Evolutionary conservation across 306 rosid species (phyloP).

Genomic region (Ceratonia siliqua): DNA sequence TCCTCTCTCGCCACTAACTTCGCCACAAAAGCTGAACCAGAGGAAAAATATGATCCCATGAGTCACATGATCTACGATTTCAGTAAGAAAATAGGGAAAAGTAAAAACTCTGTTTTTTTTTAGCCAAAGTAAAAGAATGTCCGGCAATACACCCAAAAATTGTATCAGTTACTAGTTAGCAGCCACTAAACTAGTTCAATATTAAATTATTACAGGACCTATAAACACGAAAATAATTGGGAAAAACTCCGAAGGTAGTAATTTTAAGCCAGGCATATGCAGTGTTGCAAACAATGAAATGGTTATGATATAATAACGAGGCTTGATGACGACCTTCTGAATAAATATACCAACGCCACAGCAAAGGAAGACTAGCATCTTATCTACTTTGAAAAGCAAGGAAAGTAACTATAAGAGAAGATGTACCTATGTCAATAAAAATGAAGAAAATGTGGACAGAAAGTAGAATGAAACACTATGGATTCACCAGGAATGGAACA

Average conservation of each 20-base stretch:
- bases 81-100: not conserved
- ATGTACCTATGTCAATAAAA: not conserved
- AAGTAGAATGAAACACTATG: not conserved
- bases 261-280: not conserved
- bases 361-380: not conserved
- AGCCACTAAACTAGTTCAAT: not conserved
- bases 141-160: not conserved
- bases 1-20: constrained; percentile 40
- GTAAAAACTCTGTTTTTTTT: not conserved
- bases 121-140: not conserved
- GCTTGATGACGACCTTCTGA: not conserved
- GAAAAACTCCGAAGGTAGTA: not conserved
- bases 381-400: not conserved
- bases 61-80: not conserved
- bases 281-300: not conserved
- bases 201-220: not conserved
- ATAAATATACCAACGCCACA: not conserved
- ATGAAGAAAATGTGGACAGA: not conserved
- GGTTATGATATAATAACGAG: not conserved
- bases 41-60: not conserved
- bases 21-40: constrained; percentile 49
- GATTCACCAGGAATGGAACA: not conserved
- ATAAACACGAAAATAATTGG: not conserved
- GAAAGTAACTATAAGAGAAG: not conserved
- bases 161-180: not conserved